Conservation (phyloP, 108 stramenopile genomes). For the Cyclotella sp. region DNA sequence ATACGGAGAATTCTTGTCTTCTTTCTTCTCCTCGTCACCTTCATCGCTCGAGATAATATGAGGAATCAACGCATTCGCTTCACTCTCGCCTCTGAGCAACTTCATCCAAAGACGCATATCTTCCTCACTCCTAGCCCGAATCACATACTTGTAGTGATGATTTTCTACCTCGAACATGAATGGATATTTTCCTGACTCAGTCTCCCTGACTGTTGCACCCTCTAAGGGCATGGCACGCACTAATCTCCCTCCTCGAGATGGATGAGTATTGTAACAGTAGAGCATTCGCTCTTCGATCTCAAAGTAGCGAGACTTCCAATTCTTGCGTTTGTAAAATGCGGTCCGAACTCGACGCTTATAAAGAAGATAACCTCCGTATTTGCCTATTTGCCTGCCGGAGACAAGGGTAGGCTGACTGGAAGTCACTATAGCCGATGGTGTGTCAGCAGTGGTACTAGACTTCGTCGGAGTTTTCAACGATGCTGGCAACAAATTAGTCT, state of each 20-base stretch:
- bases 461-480: conserved; percentile 43
- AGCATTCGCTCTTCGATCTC: conserved; percentile 93
- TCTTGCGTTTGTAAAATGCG: conserved; percentile 75
- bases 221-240: conserved; percentile 91
- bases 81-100: conserved; percentile 71
- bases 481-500: conserved; percentile 35
- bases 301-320: conserved; percentile 94
- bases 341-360: conserved; percentile 82
- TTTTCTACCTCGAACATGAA: conserved; percentile 76
- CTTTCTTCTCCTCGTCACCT: conserved; percentile 50
- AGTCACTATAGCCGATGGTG: conserved; percentile 3
- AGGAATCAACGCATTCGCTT: conserved; percentile 71
- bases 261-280: conserved; percentile 84
- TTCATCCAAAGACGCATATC: conserved; percentile 77
- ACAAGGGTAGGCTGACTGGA: conserved; percentile 13
- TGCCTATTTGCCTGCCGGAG: conserved; percentile 31
- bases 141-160: conserved; percentile 76
- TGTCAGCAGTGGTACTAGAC: conserved; percentile 12
- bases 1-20: conserved; percentile 51
- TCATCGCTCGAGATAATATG: conserved; percentile 63
- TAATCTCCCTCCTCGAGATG: conserved; percentile 52
- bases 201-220: conserved; percentile 66
- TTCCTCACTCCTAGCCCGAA: conserved; percentile 70
- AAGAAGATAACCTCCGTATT: conserved; percentile 73
- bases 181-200: conserved; percentile 61